These are phyloP conservation scores for Hypoxylon sp. DNA, from an alignment of 2,329 filamentous ascomycete genomes.

Conservation along the genomic window DNA sequence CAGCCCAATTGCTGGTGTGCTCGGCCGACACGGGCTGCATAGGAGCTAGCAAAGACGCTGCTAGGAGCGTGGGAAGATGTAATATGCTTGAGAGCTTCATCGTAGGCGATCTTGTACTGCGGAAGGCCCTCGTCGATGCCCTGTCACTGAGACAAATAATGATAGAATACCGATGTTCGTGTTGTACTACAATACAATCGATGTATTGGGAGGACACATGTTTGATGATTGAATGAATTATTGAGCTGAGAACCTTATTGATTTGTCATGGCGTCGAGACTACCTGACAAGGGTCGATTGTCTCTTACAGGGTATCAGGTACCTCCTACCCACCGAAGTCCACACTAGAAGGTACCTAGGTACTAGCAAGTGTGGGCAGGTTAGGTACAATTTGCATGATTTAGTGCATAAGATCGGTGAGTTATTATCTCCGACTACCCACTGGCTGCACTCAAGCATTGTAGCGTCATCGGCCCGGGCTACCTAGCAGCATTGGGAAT, in stretches of 20 bases:
- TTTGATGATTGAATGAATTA: constrained; percentile 10
- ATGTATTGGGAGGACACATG: constrained; percentile 4
- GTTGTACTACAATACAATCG: constrained; percentile 3
- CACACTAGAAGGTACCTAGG: not conserved
- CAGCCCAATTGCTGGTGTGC: constrained; percentile 99
- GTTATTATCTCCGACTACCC: constrained; percentile 14
- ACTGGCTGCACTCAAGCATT: constrained; percentile 7
- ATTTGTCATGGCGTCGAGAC: constrained; percentile 33
- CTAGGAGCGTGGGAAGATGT: constrained; percentile 64
- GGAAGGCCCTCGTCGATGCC: not conserved
- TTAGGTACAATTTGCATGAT: not conserved
- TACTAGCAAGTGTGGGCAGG: not conserved
- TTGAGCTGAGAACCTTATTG: constrained; percentile 8
- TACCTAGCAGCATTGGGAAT: constrained; percentile 8
- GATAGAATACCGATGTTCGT: constrained; percentile 16
- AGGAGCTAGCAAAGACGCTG: constrained; percentile 63
- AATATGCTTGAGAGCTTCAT: constrained; percentile 68
- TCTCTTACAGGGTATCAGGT: not conserved
- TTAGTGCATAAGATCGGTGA: constrained; percentile 4
- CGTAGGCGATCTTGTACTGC: constrained; percentile 28
- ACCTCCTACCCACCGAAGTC: not conserved
- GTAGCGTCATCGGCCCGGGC: constrained; percentile 32
- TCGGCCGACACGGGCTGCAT: constrained; percentile 68
- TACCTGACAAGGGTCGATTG: constrained; percentile 22
- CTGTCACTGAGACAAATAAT: not conserved